Conservation (phyloP, 257 asterid species). For the Solanum microdontum region DNA sequence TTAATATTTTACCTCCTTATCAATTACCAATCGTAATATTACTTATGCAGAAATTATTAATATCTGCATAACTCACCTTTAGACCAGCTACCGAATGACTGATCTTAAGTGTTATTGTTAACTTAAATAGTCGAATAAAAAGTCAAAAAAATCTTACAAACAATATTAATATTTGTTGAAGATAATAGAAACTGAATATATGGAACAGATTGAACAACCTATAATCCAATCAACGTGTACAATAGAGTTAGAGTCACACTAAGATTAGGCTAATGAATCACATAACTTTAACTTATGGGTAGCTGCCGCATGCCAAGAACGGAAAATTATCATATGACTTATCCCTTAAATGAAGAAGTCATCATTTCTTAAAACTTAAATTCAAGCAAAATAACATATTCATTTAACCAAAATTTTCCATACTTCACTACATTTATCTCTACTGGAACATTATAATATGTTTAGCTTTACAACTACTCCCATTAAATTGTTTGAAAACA, state of each 20-base stretch:
- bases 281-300: not conserved
- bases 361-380: too few relatives aligned
- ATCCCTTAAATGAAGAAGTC: not conserved
- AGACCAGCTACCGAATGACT: accelerated
- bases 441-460: too few relatives aligned
- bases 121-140: not conserved
- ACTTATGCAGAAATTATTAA: too few relatives aligned
- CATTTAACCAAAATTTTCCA: not conserved
- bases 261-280: too few relatives aligned
- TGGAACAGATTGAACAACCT: too few relatives aligned
- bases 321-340: too few relatives aligned
- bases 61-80: too few relatives aligned
- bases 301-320: not conserved
- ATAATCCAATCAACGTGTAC: too few relatives aligned
- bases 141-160: not conserved
- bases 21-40: not conserved
- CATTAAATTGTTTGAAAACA: not conserved
- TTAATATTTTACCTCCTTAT: not conserved
- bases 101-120: too few relatives aligned
- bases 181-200: too few relatives aligned
- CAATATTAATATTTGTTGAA: not conserved
- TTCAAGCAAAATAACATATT: not conserved
- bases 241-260: too few relatives aligned
- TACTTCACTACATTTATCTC: not conserved
- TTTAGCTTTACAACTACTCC: not conserved